Base-by-base conservation (phyloP, 1,284 basidiomycete species). In the Hypsizygus ulmarius region DNA sequence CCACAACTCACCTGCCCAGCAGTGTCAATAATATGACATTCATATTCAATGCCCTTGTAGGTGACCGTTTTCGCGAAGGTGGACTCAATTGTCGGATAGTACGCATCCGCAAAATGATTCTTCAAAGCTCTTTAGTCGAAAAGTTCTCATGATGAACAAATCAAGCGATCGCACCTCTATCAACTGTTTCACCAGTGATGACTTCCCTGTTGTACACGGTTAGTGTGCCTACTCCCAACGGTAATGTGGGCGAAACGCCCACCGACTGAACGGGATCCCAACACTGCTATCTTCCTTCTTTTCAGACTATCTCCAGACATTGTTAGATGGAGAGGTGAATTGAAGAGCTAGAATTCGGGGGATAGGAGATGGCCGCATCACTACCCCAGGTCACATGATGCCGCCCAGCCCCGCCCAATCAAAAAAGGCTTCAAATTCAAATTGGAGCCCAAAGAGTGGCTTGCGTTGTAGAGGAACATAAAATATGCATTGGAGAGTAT, bases 11-110 rank as follows among this genome's bases (percentile, higher is more conserved):
- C 87, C 81, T 99, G 94, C 40, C 97, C 97, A 47, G 97, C 97
- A 51, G 95, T 97, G 71, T 99, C 97, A 64, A 99, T 93, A 73
- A 99, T 97, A 73, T 98, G 95, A 69, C 82, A 78, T 54, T 92
- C 84, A 64, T 93, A 98, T 61, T 94, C 90, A 37, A 87, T 77
- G 40, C 93, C 93, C 54, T 90, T 90, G 73, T 90, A 87, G 53
- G 80, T 79, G 65, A 98, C 84, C 44, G 77, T 84, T 78, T 97
- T 98, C 54, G 86, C 80, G 67, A 89, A 92, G 18, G 90, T 93
- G 59, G 81, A 84, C 68, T 97, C 94, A 64, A 97, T 97, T 43
- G 95, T 97, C 15, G 95, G 95, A 69, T 93, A 96, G 61, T 78
- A 78, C 3, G 72, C 68, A 50, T 76, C 74, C 51, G 70, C 65